A percentile compares a stretch with the other conserved stretches of the same genome.
These are phyloP conservation scores for Acrasis kona DNA, from an alignment of 78 protist species.

Conservation along the genomic window DNA sequence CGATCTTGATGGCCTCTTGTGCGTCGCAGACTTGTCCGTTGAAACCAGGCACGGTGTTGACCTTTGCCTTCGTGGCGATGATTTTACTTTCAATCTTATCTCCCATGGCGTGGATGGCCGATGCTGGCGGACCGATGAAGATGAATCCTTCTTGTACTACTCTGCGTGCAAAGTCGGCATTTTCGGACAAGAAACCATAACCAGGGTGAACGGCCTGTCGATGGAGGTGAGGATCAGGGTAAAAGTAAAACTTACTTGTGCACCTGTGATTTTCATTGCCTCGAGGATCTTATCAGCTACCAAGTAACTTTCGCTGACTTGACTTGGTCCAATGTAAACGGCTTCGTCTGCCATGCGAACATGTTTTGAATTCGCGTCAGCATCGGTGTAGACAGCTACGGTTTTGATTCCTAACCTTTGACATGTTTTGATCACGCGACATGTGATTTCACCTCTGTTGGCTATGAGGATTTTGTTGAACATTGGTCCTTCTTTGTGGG, in stretches of 20 bases:
- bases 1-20: conserved; percentile 49
- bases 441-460: conserved; percentile 97
- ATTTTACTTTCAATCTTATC: conserved; percentile 84
- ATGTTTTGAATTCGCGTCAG: conserved; percentile 71
- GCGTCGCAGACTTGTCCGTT: conserved; percentile 46
- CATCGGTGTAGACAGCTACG: conserved; percentile 89
- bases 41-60: conserved; percentile 82
- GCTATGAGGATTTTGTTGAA: conserved; percentile 83
- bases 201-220: conserved; percentile 96
- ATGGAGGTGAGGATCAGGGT: too few species aligned
- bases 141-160: conserved; percentile 16
- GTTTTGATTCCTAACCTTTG: conserved; percentile 82
- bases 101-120: conserved; percentile 88
- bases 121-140: conserved; percentile 73
- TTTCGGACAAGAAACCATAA: conserved; percentile 91
- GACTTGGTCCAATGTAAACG: conserved; percentile 77
- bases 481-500: too few species aligned
- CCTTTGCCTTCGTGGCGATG: conserved; percentile 75
- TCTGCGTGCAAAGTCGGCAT: conserved; percentile 51
- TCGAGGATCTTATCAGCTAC: conserved; percentile 68
- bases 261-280: conserved; percentile 74
- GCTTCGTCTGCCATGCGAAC: conserved; percentile 74
- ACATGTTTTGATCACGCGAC: conserved; percentile 88
- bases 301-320: conserved; percentile 70
- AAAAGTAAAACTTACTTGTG: too few species aligned